A percentile compares a stretch with the other conserved stretches of the same genome.
These are phyloP conservation scores for Didymella lethalis DNA, from an alignment of 2,329 filamentous ascomycete species.

Conservation along the genomic window DNA sequence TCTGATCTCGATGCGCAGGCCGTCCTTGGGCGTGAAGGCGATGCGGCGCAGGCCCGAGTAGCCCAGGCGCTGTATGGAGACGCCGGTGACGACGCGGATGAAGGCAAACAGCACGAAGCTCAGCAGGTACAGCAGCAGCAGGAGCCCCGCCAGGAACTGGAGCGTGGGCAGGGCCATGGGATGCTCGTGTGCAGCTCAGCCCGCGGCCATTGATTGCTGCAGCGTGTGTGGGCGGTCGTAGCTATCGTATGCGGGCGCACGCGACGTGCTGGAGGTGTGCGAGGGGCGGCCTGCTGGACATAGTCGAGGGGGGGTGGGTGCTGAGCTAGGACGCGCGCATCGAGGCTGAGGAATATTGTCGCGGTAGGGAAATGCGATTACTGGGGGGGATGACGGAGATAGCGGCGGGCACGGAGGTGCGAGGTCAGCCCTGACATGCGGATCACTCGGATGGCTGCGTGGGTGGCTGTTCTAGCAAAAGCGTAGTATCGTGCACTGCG, in stretches of 20 bases:
- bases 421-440: not conserved
- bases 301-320: conserved; percentile 35
- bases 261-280: conserved; percentile 35
- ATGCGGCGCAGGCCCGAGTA: conserved; percentile 91
- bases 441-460: conserved; percentile 16
- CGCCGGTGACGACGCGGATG: conserved; percentile 86
- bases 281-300: conserved; percentile 37
- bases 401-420: conserved; percentile 8
- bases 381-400: conserved; percentile 20
- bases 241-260: conserved; percentile 33
- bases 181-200: conserved; percentile 28
- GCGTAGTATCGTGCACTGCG: not conserved
- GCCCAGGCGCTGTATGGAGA: conserved; percentile 95
- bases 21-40: conserved; percentile 87
- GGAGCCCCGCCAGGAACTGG: conserved; percentile 82
- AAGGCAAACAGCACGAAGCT: conserved; percentile 95
- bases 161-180: conserved; percentile 57
- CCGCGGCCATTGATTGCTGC: conserved; percentile 17
- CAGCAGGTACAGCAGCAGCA: conserved; percentile 86
- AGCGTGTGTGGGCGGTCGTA: not conserved
- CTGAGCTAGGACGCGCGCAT: conserved; percentile 30
- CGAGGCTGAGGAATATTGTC: conserved; percentile 19
- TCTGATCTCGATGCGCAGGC: conserved; percentile 86
- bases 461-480: not conserved
- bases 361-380: not conserved